These are phyloP conservation scores for Lagenidium sp. DNA, from an alignment of 352 stramenopile species.

Conservation along the genomic window DNA sequence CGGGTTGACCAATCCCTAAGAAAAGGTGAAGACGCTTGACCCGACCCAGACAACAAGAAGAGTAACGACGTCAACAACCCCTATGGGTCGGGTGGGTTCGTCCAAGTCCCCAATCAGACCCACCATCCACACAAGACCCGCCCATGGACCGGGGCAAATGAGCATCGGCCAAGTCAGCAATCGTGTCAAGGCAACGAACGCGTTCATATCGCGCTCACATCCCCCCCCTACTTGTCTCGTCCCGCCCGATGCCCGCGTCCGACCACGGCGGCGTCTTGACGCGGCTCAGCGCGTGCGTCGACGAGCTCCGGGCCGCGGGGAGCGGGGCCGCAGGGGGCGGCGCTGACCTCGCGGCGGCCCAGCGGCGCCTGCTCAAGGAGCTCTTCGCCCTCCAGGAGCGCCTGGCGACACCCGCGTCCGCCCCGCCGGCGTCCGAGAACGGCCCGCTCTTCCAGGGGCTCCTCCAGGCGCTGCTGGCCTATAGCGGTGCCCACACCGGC, in stretches of 20 bases:
- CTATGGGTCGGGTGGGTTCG: no score
- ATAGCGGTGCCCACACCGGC: constrained; percentile 37
- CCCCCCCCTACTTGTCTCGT: no score
- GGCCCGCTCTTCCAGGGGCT: constrained; percentile 48
- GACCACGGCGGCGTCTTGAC: constrained; percentile 5
- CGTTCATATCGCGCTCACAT: no score
- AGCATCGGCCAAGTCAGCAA: no score
- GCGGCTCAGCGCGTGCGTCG: constrained; percentile 16
- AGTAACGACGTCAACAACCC: no score
- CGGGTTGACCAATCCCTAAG: no score
- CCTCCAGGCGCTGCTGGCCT: constrained; percentile 54
- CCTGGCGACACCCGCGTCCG: constrained; percentile 11
- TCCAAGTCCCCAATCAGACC: no score
- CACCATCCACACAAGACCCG: no score
- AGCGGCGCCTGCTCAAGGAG: constrained; percentile 22
- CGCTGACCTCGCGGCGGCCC: constrained; percentile 11
- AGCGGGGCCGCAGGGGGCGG: constrained; percentile 2
- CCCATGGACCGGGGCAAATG: no score
- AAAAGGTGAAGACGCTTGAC: no score
- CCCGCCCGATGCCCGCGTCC: constrained; percentile 8
- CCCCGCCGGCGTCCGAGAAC: neutral
- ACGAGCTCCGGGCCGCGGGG: constrained; percentile 11
- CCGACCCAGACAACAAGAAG: no score
- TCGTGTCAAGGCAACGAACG: no score
- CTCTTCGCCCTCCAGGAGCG: constrained; percentile 49